Evolutionary conservation across 306 rosid genomes (phyloP).

Genomic region (Ormosia semicastrata): DNA sequence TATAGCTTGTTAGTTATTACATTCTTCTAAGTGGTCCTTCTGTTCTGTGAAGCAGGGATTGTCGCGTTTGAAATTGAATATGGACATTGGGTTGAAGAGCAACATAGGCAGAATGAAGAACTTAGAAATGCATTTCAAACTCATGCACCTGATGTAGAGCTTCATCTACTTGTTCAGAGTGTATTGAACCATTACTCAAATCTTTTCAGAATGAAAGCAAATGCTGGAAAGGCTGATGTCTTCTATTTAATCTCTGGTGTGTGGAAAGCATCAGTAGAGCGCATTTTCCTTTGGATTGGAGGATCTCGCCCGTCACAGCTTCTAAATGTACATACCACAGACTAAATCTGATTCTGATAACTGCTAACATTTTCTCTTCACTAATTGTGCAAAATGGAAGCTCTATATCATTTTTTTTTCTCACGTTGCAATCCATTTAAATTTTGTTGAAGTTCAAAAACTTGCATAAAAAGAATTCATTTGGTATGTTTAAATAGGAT

Average conservation of each 20-base stretch:
- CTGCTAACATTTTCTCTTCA: slow-evolving; percentile 1
- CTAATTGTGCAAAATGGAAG: not conserved
- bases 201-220: slow-evolving; percentile 74
- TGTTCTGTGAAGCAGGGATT: slow-evolving; percentile 50
- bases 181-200: slow-evolving; percentile 64
- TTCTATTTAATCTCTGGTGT: slow-evolving; percentile 79
- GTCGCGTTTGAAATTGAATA: slow-evolving; percentile 79
- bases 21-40: slow-evolving; percentile 4
- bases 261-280: slow-evolving; percentile 84
- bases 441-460: not conserved
- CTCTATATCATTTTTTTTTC: not conserved
- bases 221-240: slow-evolving; percentile 77
- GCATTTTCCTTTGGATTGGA: slow-evolving; percentile 92
- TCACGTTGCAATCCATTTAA: not conserved
- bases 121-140: slow-evolving; percentile 77
- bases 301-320: slow-evolving; percentile 98
- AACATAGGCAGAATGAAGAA: slow-evolving; percentile 53
- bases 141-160: slow-evolving; percentile 56
- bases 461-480: not conserved
- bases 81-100: slow-evolving; percentile 84
- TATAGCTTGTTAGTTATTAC: not conserved
- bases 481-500: not conserved
- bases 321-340: slow-evolving; percentile 51
- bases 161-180: slow-evolving; percentile 57
- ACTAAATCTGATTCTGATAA: slow-evolving; percentile 17